phyloP scores from a whole-genome alignment of 164 flowering plant genomes.

The Nelumbo lutea region DNA sequence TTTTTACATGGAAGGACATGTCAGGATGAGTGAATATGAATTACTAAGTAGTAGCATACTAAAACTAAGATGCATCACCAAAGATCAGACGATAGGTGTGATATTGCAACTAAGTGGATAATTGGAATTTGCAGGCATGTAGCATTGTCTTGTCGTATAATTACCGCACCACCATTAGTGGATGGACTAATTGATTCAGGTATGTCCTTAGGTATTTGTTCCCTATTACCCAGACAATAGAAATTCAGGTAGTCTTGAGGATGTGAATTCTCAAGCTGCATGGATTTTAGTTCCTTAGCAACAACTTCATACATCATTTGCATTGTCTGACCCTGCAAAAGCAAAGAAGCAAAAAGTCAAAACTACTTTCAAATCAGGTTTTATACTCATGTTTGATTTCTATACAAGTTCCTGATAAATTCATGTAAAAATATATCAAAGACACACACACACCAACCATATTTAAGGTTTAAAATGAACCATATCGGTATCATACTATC shows the following conservation, averaged over 20 bases:
- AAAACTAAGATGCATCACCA: no score
- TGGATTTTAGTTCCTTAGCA: conserved; percentile 43
- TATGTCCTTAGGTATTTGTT: conserved; percentile 31
- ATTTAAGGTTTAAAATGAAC: neutral
- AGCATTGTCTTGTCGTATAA: neutral
- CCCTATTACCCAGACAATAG: conserved; percentile 78
- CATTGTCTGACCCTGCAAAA: conserved; percentile 71
- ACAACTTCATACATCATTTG: conserved; percentile 73
- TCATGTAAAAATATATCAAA: no score
- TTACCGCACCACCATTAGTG: conserved; percentile 38
- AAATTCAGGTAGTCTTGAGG: conserved; percentile 76
- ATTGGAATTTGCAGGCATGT: neutral
- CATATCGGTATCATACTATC: neutral
- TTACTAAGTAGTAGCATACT: no score
- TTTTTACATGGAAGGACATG: no score
- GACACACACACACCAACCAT: neutral
- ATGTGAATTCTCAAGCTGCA: conserved; percentile 32
- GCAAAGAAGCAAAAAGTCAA: neutral
- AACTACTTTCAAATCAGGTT: neutral
- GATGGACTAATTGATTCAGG: conserved; percentile 17
- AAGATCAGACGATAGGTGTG: no score
- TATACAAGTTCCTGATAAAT: no score
- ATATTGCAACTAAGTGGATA: no score
- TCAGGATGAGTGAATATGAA: no score
- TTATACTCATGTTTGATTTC: no score